These are phyloP conservation scores for Gossypium australe DNA, from an alignment of 345 rosid species.

Conservation along the genomic window DNA sequence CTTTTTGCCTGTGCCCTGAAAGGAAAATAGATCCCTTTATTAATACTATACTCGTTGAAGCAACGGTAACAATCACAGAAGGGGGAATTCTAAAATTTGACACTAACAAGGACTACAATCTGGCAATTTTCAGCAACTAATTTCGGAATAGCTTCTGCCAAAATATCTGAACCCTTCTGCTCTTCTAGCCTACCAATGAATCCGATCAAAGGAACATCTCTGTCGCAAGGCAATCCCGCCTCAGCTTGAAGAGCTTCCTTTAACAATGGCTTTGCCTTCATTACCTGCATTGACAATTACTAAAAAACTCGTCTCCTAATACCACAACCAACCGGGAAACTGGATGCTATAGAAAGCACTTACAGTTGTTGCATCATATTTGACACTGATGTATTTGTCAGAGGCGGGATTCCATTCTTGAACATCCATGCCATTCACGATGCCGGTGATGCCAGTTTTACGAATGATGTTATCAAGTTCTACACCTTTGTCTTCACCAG, in stretches of 20 bases:
- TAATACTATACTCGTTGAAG: neutral
- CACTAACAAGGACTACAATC: constrained; percentile 71
- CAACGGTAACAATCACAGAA: neutral
- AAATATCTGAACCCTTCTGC: constrained; percentile 95
- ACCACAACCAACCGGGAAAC: neutral
- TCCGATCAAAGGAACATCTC: constrained; percentile 74
- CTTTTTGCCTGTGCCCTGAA: constrained; percentile 90
- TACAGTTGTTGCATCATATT: constrained; percentile 71
- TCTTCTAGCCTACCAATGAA: constrained; percentile 97
- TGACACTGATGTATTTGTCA: constrained; percentile 65
- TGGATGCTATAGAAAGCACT: constrained; percentile 19
- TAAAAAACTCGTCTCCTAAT: neutral
- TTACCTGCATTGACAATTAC: constrained; percentile 40
- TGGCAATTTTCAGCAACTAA: constrained; percentile 60
- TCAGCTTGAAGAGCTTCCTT: constrained; percentile 94
- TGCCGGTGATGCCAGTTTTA: constrained; percentile 52
- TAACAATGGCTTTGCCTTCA: constrained; percentile 71
- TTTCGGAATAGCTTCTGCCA: constrained; percentile 68
- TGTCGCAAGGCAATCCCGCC: constrained; percentile 79
- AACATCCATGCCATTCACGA: constrained; percentile 93
- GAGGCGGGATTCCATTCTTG: constrained; percentile 92
- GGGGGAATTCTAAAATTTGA: neutral
- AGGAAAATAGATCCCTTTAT: neutral
- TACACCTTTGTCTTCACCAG: constrained; percentile 74
- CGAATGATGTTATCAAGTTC: constrained; percentile 66